Evolutionary conservation across 2,329 filamentous ascomycete species (phyloP), one percentile per base, ranked within the genome.

Genomic region (Tolypocladium inflatum): DNA sequence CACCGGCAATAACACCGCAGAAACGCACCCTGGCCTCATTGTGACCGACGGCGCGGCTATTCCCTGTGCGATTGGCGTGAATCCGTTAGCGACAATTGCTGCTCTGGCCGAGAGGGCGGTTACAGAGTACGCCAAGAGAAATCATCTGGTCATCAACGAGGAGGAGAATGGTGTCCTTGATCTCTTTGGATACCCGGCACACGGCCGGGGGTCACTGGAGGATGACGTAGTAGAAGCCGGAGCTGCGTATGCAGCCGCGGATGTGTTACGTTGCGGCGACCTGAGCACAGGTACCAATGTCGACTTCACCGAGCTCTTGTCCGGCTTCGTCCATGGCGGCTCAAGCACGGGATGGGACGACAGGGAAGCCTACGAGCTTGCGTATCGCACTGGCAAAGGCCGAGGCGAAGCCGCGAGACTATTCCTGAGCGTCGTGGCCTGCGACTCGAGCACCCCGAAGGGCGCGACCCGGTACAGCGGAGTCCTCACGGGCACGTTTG

Each of bases 61-160:
- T 19, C 86, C 86, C 0, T 79, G 80, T 9, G 80, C 86, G 0
- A 73, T 89, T 2, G 80, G 85, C 17, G 83, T 84, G 3, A 89
- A 89, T 64, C 86, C 86, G 0, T 79, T 87, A 56, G 86, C 86
- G 1, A 89, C 86, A 1, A 89, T 89, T 62, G 80, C 85, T 0
- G 86, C 86, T 3, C 76, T 90, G 23, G 85, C 86, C 0, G 86
- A 89, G 70, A 76, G 86, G 11, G 81, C 81, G 0, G 78, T 88
- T 8, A 79, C 82, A 55, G 67, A 76, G 7, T 80, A 80, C 55
- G 75, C 78, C 2, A 62, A 70, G 55, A 70, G 71, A 10, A 65
- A 73, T 8, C 63, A 65, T 0, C 72, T 85, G 13, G 60, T 58
- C 7, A 78, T 86, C 55, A 75, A 78, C 58, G 68, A 71, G 2